phyloP scores from a whole-genome alignment of 306 rosid genomes.

The Arachis hypogaea region DNA sequence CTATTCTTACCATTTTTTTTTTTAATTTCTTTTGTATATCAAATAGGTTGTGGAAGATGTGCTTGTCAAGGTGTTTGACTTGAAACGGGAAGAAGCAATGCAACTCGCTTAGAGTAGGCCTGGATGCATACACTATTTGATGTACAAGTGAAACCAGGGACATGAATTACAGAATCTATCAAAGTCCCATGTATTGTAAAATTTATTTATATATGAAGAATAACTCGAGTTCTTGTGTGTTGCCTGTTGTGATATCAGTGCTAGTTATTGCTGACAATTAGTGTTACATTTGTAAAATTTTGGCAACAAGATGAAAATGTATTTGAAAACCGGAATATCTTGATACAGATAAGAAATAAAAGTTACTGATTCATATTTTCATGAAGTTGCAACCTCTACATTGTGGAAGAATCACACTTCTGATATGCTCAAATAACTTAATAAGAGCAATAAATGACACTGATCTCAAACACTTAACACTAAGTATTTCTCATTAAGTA shows the following conservation, averaged over 20 bases:
- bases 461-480: too few relatives aligned
- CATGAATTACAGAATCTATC: constrained; percentile 22
- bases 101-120: constrained; percentile 51
- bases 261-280: background rate
- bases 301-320: constrained; percentile 24
- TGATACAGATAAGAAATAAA: background rate
- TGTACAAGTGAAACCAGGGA: constrained; percentile 37
- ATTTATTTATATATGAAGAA: constrained; percentile 21
- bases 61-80: constrained; percentile 78
- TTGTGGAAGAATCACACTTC: constrained; percentile 9
- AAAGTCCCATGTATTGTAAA: constrained; percentile 25
- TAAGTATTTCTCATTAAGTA: too few relatives aligned
- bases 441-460: too few relatives aligned
- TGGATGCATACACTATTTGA: constrained; percentile 30
- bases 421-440: background rate
- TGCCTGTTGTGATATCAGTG: background rate
- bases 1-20: constrained; percentile 21
- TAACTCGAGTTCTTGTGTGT: constrained; percentile 18
- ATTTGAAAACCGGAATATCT: background rate
- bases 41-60: constrained; percentile 83
- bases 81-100: constrained; percentile 81
- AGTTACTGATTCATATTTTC: constrained; percentile 1
- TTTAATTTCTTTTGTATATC: constrained; percentile 10
- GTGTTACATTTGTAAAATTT: constrained; percentile 17
- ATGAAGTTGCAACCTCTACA: constrained; percentile 34